Percentiles rank a stretch among this genome's conserved stretches.
Evolutionary conservation across 2,329 filamentous ascomycete species (phyloP).

Genomic region (Myriosclerotinia curreyana): DNA sequence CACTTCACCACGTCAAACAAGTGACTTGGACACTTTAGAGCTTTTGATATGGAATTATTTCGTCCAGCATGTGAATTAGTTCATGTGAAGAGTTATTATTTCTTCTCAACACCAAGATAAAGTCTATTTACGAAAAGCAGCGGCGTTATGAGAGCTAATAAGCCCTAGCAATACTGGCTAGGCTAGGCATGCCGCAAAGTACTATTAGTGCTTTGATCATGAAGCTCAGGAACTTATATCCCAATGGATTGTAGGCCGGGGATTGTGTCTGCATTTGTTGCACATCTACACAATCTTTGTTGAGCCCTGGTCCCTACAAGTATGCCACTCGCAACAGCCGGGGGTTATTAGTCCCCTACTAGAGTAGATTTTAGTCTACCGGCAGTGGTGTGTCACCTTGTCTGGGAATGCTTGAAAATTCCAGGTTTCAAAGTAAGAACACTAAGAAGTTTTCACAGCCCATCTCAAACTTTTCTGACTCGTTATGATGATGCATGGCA

Average conservation of each 20-base stretch:
- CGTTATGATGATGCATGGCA: neutral
- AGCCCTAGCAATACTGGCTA: neutral
- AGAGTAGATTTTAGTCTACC: neutral
- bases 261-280: neutral
- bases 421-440: neutral
- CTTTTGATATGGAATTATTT: too few species aligned
- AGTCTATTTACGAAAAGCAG: neutral
- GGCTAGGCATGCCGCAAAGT: neutral
- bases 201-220: neutral
- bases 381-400: neutral
- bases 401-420: neutral
- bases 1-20: neutral
- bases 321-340: neutral
- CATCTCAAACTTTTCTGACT: neutral
- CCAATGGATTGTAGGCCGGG: neutral
- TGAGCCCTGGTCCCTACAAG: neutral
- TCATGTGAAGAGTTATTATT: neutral
- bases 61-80: neutral
- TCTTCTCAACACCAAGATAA: too few species aligned
- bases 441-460: neutral
- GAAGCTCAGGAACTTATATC: neutral
- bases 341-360: neutral
- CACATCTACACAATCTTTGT: neutral
- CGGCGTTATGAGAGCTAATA: neutral
- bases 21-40: neutral